phyloP scores from a whole-genome alignment of 1,284 basidiomycete genomes.

The Cutaneotrichosporon sp. region DNA sequence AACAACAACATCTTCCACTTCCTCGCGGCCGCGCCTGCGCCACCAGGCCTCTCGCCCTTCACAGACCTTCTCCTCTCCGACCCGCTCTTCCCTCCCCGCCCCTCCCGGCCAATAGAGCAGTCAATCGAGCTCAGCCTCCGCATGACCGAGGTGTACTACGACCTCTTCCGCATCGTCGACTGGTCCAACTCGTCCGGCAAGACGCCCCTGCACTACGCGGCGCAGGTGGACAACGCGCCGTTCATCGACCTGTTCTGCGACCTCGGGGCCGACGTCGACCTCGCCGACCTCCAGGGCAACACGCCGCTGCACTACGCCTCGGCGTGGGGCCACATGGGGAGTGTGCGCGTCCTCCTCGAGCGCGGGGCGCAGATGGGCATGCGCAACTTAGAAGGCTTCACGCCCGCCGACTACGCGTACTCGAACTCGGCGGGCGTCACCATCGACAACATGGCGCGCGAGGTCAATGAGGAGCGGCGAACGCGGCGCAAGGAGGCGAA shows the following conservation, averaged over 20 bases:
- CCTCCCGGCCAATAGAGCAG: conserved; percentile 23
- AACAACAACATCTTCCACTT: conserved; percentile 88
- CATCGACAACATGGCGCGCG: conserved; percentile 36
- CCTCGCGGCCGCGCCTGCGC: conserved; percentile 71
- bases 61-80: conserved; percentile 31
- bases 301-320: conserved; percentile 78
- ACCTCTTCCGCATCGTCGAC: conserved; percentile 68
- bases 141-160: conserved; percentile 43
- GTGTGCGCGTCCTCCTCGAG: conserved; percentile 84
- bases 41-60: conserved; percentile 28
- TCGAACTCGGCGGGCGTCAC: conserved; percentile 56
- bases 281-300: conserved; percentile 87
- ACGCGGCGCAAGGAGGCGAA: conserved; percentile 18
- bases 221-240: conserved; percentile 83
- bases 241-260: conserved; percentile 74
- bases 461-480: conserved; percentile 33
- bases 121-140: conserved; percentile 30
- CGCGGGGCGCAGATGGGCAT: conserved; percentile 77
- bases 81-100: conserved; percentile 31
- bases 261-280: conserved; percentile 79
- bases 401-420: conserved; percentile 88
- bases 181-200: conserved; percentile 87
- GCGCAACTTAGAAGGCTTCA: conserved; percentile 87
- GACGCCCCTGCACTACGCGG: conserved; percentile 84
- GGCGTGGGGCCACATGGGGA: conserved; percentile 57